A percentile compares a stretch with the other conserved stretches of the same genome.
These are phyloP conservation scores for Leccinum aurantiacum DNA, from an alignment of 768 basidiomycete genomes.

Conservation along the genomic window DNA sequence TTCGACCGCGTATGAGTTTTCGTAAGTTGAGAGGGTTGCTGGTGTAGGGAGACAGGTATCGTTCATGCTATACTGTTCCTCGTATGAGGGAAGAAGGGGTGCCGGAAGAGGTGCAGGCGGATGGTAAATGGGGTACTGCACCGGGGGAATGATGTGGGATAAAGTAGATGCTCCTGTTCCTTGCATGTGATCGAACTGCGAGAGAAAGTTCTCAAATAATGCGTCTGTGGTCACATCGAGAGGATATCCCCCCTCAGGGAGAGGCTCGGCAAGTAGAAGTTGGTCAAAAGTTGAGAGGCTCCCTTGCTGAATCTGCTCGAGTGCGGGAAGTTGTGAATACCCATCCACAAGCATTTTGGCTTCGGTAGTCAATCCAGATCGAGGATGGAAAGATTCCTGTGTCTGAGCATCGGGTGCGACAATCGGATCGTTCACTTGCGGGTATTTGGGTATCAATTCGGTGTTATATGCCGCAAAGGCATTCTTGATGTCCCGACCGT, in stretches of 20 bases:
- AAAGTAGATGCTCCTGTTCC: neutral
- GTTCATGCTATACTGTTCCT: neutral
- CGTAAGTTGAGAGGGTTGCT: neutral
- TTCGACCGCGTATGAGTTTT: neutral
- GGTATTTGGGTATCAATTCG: neutral
- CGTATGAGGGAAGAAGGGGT: neutral
- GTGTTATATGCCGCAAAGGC: neutral
- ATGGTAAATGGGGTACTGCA: neutral
- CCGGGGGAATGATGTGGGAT: neutral
- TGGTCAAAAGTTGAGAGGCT: neutral
- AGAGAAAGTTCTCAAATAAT: neutral
- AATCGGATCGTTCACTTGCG: neutral
- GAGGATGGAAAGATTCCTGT: no score
- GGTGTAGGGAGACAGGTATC: neutral
- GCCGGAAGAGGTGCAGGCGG: no score
- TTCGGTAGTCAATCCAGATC: neutral
- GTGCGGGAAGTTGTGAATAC: neutral
- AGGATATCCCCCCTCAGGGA: neutral
- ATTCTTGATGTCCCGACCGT: neutral
- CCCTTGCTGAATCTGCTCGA: neutral
- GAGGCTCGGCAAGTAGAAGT: neutral
- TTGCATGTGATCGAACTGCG: neutral
- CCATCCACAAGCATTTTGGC: neutral
- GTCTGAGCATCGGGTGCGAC: neutral
- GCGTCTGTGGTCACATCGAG: neutral